Evolutionary conservation across 2,329 filamentous ascomycete species (phyloP).

Genomic region (Polytolypa hystricis): DNA sequence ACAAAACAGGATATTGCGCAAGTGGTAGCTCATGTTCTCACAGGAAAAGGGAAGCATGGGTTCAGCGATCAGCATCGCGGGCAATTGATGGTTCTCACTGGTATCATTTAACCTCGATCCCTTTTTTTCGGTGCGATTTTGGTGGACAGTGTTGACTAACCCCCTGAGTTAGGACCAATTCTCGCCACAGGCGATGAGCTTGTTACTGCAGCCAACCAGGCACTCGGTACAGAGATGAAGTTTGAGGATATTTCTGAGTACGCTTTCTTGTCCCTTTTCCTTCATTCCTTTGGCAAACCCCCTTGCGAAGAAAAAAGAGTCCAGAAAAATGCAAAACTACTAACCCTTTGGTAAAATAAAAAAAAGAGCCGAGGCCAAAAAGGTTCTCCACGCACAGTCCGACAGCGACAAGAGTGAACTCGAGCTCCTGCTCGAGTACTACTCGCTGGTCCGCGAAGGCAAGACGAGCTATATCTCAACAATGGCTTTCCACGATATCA

Average conservation of each 20-base stretch:
- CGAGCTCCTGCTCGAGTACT: constrained; percentile 42
- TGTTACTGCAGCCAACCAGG: constrained; percentile 35
- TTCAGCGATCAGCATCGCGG: constrained; percentile 42
- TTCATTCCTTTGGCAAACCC: no score
- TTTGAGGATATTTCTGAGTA: constrained; percentile 39
- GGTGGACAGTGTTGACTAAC: no score
- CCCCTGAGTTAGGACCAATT: constrained; percentile 30
- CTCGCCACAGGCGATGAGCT: constrained; percentile 38
- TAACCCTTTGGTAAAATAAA: no score
- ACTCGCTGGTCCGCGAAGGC: constrained; percentile 41
- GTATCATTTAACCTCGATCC: constrained; percentile 15
- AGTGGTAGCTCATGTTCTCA: constrained; percentile 39
- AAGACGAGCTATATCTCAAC: constrained; percentile 46
- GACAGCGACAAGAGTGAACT: constrained; percentile 31
- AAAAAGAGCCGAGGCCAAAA: constrained; percentile 22
- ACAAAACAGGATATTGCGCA: constrained; percentile 35
- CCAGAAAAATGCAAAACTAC: not conserved
- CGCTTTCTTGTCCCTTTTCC: constrained; percentile 8
- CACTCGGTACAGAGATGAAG: constrained; percentile 33
- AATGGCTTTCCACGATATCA: constrained; percentile 40
- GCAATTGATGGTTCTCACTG: constrained; percentile 43
- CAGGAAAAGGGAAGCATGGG: constrained; percentile 38
- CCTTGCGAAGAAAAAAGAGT: not conserved
- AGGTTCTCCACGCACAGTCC: constrained; percentile 28
- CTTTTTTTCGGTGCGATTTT: no score